Evolutionary conservation across 345 rosid genomes (phyloP).

Genomic region (Schrenkiella parvula): DNA sequence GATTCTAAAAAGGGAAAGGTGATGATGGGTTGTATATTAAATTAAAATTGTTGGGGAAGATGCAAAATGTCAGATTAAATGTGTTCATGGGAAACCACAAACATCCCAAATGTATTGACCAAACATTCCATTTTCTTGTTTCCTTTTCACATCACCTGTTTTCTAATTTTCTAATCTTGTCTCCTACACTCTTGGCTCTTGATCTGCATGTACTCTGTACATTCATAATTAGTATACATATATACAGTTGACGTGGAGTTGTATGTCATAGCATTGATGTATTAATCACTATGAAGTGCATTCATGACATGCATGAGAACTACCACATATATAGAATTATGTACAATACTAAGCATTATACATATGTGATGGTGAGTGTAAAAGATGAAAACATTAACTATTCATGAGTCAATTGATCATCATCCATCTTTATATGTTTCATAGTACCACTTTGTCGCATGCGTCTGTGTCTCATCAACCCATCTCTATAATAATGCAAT

Average conservation of each 20-base stretch:
- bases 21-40: constrained; percentile 10
- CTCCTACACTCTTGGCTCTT: constrained; percentile 32
- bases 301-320: neutral
- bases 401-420: constrained; percentile 32
- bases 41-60: constrained; percentile 20
- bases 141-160: constrained; percentile 27
- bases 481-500: constrained; percentile 27
- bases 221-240: neutral
- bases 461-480: constrained; percentile 34
- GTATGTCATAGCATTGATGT: neutral
- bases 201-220: constrained; percentile 16
- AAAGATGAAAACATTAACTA: constrained; percentile 32
- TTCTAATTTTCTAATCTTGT: constrained; percentile 21
- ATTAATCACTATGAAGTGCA: constrained; percentile 7
- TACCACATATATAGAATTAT: neutral
- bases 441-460: constrained; percentile 36
- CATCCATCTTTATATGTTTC: constrained; percentile 29
- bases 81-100: constrained; percentile 29
- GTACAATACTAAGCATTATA: constrained; percentile 4
- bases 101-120: constrained; percentile 38
- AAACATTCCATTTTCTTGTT: constrained; percentile 32
- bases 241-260: neutral
- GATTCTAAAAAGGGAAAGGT: constrained; percentile 31
- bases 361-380: constrained; percentile 28
- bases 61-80: constrained; percentile 34